Evolutionary conservation across 129 eudicot genomes (phyloP).

Genomic region (sunflower (Helianthus annuus)): DNA sequence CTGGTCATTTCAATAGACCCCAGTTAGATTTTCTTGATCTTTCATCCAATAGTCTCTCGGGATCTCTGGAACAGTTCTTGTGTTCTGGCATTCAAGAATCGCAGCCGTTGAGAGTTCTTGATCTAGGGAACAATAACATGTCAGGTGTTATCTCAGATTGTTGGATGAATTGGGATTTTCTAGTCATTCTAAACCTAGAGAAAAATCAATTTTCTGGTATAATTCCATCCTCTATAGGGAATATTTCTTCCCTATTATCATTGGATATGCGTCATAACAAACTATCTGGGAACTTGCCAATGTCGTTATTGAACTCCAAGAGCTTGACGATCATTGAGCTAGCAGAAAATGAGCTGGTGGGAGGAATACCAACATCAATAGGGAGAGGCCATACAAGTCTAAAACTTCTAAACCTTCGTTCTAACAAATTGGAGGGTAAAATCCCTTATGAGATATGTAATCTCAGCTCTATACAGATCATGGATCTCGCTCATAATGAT

Average conservation of each 20-base stretch:
- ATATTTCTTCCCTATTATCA: background rate
- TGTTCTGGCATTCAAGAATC: conserved; percentile 19
- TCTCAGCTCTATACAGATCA: conserved; percentile 23
- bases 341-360: background rate
- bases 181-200: conserved; percentile 14
- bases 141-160: conserved; percentile 31
- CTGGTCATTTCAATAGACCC: background rate
- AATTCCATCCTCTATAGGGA: conserved; percentile 22
- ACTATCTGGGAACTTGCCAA: conserved; percentile 14
- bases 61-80: conserved; percentile 23
- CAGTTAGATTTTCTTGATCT: background rate
- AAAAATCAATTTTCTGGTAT: conserved; percentile 18
- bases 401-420: conserved; percentile 24
- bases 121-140: conserved; percentile 27
- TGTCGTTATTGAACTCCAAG: conserved; percentile 10
- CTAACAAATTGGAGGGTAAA: conserved; percentile 14
- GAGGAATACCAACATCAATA: conserved; percentile 16
- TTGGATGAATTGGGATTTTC: conserved; percentile 25
- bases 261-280: conserved; percentile 17
- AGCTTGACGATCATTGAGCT: conserved; percentile 19
- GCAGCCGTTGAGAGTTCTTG: conserved; percentile 1
- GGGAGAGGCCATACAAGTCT: conserved; percentile 2
- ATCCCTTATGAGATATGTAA: conserved; percentile 28
- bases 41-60: conserved; percentile 22
- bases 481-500: conserved; percentile 31